Evolutionary conservation across 345 rosid genomes (phyloP).

Genomic region (Firmiana major): DNA sequence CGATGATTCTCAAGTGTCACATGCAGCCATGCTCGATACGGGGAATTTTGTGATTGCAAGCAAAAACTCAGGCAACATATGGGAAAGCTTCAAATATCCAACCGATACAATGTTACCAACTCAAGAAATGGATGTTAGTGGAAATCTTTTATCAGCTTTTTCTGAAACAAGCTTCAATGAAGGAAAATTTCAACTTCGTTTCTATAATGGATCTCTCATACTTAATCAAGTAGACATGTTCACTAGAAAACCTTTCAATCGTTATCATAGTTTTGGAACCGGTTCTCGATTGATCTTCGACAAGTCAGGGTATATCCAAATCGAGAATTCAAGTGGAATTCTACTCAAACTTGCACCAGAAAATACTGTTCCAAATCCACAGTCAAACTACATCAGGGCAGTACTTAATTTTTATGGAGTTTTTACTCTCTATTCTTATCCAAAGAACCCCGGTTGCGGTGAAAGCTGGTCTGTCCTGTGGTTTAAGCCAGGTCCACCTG

Average conservation of each 20-base stretch:
- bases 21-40: conserved; percentile 19
- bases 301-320: conserved; percentile 7
- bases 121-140: conserved; percentile 16
- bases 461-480: neutral
- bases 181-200: conserved; percentile 12
- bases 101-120: conserved; percentile 40
- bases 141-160: neutral
- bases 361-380: neutral
- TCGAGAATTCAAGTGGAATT: neutral
- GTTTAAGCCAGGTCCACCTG: neutral
- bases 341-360: neutral
- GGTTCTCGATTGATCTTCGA: conserved; percentile 7
- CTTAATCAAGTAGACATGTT: conserved; percentile 13
- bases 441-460: neutral
- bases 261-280: neutral
- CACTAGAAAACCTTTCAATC: neutral
- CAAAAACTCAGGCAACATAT: conserved; percentile 10
- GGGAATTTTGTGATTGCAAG: conserved; percentile 40
- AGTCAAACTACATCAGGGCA: conserved; percentile 8
- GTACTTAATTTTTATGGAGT: conserved; percentile 12
- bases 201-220: neutral
- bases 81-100: conserved; percentile 42
- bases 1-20: neutral
- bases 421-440: conserved; percentile 1
- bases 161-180: neutral